Base-by-base conservation (phyloP, 2,329 filamentous ascomycete species). In the Ophiostoma piceae region DNA sequence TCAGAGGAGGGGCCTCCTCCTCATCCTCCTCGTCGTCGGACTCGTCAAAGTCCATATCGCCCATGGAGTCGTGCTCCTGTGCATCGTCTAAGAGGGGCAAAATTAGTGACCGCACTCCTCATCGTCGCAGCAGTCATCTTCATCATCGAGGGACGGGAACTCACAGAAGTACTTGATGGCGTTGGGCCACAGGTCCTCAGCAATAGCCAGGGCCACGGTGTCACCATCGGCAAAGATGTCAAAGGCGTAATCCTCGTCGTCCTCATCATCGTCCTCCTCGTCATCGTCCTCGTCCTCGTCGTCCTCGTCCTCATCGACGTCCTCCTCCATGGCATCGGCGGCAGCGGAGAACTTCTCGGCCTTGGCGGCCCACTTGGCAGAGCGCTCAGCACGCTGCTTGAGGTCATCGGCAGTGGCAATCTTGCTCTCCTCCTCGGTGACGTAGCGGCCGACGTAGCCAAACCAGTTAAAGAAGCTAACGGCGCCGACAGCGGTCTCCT, bases 171-270 rank as follows among this genome's bases (percentile, higher is more conserved):
- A 96, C 79, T 91, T 92, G 79, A 96, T 89, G 71, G 94, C 94
- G 73, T 88, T 88, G 66, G 92, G 91, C 89, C 90, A 97, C 68
- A 98, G 82, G 75, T 98, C 94, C 77, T 98, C 94, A 9, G 90
- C 88, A 74, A 98, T 84, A 71, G 88, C 84, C 73, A 92, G 85
- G 54, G 93, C 94, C 66, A 98, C 79, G 72, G 94, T 90, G 74
- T 96, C 92, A 29, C 92, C 94, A 62, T 88, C 88, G n/a, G 91
- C 90, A 83, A 95, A 97, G 75, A 96, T 90, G 80, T 97, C 94
- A 66, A 90, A 84, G 69, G 89, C 87, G 72, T 89, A 85, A 74
- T 81, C 79, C n/a, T 85, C 82, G 1, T 87, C 84, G 0, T 54
- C 51, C 26, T 87, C 81, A 5, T 85, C 83, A 2, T 81, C 79